These are phyloP conservation scores for Eucalyptus camaldulensis DNA, from an alignment of 345 rosid genomes.

Conservation along the genomic window DNA sequence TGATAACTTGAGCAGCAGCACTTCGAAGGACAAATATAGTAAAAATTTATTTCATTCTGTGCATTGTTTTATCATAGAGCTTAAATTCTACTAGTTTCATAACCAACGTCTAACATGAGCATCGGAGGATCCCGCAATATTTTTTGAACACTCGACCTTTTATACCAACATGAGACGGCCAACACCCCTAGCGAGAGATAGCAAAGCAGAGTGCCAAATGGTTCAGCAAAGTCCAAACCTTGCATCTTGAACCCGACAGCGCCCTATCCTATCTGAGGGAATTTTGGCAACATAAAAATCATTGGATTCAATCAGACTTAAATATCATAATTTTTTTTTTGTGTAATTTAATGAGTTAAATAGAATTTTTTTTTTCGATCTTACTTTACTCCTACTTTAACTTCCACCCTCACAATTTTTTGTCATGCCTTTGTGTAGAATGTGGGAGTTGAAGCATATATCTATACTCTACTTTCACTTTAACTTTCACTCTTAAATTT, in stretches of 20 bases:
- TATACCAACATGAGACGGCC: neutral
- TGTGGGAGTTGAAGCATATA: no score
- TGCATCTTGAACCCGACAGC: neutral
- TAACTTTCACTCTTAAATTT: no score
- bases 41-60: neutral
- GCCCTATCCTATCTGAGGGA: neutral
- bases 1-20: neutral
- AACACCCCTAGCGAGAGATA: neutral
- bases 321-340: neutral
- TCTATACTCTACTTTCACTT: no score
- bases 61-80: neutral
- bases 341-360: neutral
- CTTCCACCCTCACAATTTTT: no score
- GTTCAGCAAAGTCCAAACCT: neutral
- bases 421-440: no score
- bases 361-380: no score
- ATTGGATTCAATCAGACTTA: neutral
- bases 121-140: neutral
- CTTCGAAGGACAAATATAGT: neutral
- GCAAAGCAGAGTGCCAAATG: neutral
- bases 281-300: neutral
- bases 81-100: neutral
- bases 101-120: neutral
- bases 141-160: no score
- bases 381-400: no score